A percentile compares a stretch with the other conserved stretches of the same genome.
Evolutionary conservation across 2,329 filamentous ascomycete genomes (phyloP).

Genomic region (Colletotrichum gigasporum): DNA sequence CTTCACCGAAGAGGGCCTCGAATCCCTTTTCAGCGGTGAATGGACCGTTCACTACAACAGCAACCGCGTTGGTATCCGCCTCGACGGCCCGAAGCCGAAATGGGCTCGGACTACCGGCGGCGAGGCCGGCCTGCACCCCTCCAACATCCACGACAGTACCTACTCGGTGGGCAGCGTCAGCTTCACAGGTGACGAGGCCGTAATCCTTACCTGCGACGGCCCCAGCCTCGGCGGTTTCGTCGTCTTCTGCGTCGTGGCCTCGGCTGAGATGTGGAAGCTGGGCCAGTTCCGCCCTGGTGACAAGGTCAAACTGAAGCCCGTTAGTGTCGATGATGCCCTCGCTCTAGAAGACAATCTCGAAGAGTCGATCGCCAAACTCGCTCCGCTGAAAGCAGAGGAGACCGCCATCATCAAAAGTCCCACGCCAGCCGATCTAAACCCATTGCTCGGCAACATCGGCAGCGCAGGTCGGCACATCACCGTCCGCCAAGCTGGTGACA

Average conservation of each 20-base stretch:
- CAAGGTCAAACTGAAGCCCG: conserved; percentile 42
- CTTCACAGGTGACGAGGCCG: conserved; percentile 52
- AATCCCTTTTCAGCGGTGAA: conserved; percentile 42
- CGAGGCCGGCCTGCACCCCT: conserved; percentile 50
- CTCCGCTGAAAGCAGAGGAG: not conserved
- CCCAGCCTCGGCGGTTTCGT: conserved; percentile 53
- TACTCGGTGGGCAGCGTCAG: conserved; percentile 52
- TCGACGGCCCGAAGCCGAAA: conserved; percentile 46
- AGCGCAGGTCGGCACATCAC: conserved; percentile 31
- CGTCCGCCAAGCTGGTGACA: conserved; percentile 45
- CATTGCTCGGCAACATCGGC: conserved; percentile 31
- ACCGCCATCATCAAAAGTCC: not conserved
- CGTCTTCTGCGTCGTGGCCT: conserved; percentile 47
- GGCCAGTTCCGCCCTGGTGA: conserved; percentile 52
- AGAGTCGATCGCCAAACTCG: conserved; percentile 35
- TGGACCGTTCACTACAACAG: conserved; percentile 53
- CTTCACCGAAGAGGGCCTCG: conserved; percentile 43
- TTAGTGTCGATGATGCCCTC: conserved; percentile 38
- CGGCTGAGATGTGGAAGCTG: conserved; percentile 52
- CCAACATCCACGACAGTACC: conserved; percentile 51
- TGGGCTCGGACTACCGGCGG: conserved; percentile 50
- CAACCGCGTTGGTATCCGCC: conserved; percentile 49
- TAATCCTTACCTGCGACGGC: conserved; percentile 49
- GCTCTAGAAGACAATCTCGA: conserved; percentile 36
- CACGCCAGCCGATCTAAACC: not conserved